Evolutionary conservation across 78 protist species (phyloP).

Genomic region (Cavenderia fasciculata): DNA sequence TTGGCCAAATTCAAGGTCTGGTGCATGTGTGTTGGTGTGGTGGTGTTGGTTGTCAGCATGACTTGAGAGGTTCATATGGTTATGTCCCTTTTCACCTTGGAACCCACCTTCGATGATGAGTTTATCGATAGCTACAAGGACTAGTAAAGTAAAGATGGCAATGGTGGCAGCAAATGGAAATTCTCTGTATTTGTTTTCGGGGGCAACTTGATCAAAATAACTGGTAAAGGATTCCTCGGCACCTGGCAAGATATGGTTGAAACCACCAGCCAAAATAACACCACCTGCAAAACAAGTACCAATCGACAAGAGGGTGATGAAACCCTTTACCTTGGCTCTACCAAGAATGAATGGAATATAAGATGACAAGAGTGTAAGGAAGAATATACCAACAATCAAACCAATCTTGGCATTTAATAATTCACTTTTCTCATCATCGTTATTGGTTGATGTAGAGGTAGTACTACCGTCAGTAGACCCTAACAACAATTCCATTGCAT

Average conservation of each 20-base stretch:
- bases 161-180: slow-evolving; percentile 46
- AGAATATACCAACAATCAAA: slow-evolving; percentile 39
- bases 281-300: slow-evolving; percentile 54
- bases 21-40: slow-evolving; percentile 7
- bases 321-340: slow-evolving; percentile 6
- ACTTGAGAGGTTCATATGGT: slow-evolving; percentile 37
- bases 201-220: background rate
- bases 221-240: slow-evolving; percentile 27
- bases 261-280: slow-evolving; percentile 62
- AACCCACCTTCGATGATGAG: slow-evolving; percentile 28
- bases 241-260: slow-evolving; percentile 48
- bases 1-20: too few species aligned
- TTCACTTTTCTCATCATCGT: background rate
- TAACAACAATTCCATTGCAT: background rate
- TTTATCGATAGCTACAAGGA: slow-evolving; percentile 35
- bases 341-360: slow-evolving; percentile 51
- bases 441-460: background rate
- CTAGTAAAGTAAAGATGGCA: slow-evolving; percentile 38
- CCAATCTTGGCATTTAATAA: slow-evolving; percentile 15
- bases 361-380: slow-evolving; percentile 23
- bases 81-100: slow-evolving; percentile 33
- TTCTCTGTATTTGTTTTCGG: background rate
- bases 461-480: background rate
- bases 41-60: background rate
- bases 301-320: background rate